Evolutionary conservation across 257 asterid genomes (phyloP), one percentile per base, ranked within the genome.

Genomic region (Scutellaria minor): DNA sequence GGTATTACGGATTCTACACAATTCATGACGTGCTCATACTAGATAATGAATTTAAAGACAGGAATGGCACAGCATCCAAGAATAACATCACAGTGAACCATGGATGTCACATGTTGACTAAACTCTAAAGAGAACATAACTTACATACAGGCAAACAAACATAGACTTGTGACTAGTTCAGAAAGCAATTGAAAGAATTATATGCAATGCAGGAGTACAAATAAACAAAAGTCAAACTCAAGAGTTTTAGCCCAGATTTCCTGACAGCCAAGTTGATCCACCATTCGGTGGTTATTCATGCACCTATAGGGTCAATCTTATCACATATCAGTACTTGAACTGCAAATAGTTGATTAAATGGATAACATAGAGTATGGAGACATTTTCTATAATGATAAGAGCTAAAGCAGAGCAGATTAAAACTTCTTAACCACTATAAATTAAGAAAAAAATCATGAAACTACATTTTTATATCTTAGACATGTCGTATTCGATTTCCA

Each of bases 311-410:
- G 20, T 24, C 51, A 50, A 68, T 50, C 15, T 47, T 56, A 40
- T 63, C 55, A 60, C 55, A 22, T 13, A 45, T 71, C 51, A 27
- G 48, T n/a, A 37, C 22, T 60, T 31, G 12, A 68, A 68, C 35
- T 11, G 35, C 74, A 73, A 5, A 68, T 9, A 37, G 24, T 57
- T 60, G 40, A 52, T 10, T 53, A 39, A 54, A 57, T 20, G 68
- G 56, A 24, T 18, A 2, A 15, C 5, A 9, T 13, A 45, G 50
- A 0, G 15, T 46, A 69, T 22, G 13, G 64, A 60, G 45, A 6
- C 27, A 14, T 40, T 76, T 46, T 64, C 22, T 20, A 70, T 10
- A 13, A 41, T 42, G 50, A 46, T 35, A 18, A 13, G 44, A 35
- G 64, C 14, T 58, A 12, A 14, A 6, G 6, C 53, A 13, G 59